Evolutionary conservation across 305 asterid species (phyloP), one percentile per base, ranked within the genome.

Genomic region (Solanum hybrid): DNA sequence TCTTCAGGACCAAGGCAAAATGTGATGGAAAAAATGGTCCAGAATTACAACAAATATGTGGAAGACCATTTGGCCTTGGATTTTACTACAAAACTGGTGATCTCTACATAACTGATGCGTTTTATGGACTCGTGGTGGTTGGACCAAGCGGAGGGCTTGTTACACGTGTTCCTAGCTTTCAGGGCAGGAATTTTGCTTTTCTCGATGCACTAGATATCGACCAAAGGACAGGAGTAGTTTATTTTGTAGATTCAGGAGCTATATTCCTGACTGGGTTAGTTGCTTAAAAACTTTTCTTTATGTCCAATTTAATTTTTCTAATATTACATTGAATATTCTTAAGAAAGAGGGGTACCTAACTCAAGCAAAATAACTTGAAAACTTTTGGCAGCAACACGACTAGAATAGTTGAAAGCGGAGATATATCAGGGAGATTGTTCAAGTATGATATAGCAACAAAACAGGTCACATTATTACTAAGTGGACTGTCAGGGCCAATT

Each of bases 1-100:
- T 14, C 9, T 28, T 36, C 79, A 91, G 92, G 86, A 64, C 64
- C 28, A 89, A 89, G 71, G 86, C 29, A n/a, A 16, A 20, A 22
- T 91, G 92, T 20, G 91, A 91, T 78, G 91, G 91, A 29, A 61
- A 6, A 36, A 79, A 18, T 6, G 77, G 35, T 9, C 67, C 40
- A 22, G 35, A 67, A 24, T 5, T 78, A 40, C 89, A 31, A 16
- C 79, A 26, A 39, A 85, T 35, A 78, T 91, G 92, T 26, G 91
- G 92, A 67, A 26, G 88, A 86, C 71, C 88, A 1, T 22, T 89
- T 2, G 92, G 90, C 16, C 35, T 90, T 18, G 33, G 35, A 14
- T 89, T 91, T 57, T 51, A 90, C 51, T 3, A 11, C 11, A 10
- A 12, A 24, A 31, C 36, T 29, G 85, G 89, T 22, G 5, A 18